phyloP scores from a whole-genome alignment of 2,329 filamentous ascomycete genomes.

The Pseudocercospora eumusae region DNA sequence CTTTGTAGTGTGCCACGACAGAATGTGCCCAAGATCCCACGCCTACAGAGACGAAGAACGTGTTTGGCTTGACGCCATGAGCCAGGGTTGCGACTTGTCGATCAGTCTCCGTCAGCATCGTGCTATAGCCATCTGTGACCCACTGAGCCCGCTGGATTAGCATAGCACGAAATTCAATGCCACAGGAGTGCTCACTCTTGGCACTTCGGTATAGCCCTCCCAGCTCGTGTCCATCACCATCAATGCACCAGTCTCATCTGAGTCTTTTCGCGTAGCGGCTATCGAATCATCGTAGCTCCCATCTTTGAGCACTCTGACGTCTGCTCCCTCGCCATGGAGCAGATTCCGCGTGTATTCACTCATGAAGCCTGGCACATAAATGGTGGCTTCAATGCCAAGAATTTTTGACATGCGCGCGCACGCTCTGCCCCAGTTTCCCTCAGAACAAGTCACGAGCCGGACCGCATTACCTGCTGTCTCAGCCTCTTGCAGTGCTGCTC shows the following conservation, averaged over 20 bases:
- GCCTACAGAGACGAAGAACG: constrained; percentile 67
- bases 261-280: constrained; percentile 50
- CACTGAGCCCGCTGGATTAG: constrained; percentile 48
- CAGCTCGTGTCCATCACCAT: constrained; percentile 71
- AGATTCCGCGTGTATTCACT: constrained; percentile 53
- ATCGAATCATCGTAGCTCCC: constrained; percentile 68
- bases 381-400: constrained; percentile 56
- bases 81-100: constrained; percentile 54
- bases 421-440: constrained; percentile 76
- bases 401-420: constrained; percentile 67
- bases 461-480: constrained; percentile 39
- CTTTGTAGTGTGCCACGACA: constrained; percentile 66
- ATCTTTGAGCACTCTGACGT: constrained; percentile 54
- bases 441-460: constrained; percentile 64
- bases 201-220: constrained; percentile 65
- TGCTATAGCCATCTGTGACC: constrained; percentile 77
- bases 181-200: constrained; percentile 48
- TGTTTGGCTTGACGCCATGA: constrained; percentile 43
- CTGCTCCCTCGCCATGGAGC: constrained; percentile 65
- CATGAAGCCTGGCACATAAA: constrained; percentile 66
- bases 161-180: not conserved
- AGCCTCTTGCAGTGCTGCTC: constrained; percentile 29
- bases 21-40: constrained; percentile 73
- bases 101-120: constrained; percentile 70
- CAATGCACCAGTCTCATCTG: constrained; percentile 48